Conservation (phyloP, 2,329 filamentous ascomycete species). For the Ascosphaera pollenicola region DNA sequence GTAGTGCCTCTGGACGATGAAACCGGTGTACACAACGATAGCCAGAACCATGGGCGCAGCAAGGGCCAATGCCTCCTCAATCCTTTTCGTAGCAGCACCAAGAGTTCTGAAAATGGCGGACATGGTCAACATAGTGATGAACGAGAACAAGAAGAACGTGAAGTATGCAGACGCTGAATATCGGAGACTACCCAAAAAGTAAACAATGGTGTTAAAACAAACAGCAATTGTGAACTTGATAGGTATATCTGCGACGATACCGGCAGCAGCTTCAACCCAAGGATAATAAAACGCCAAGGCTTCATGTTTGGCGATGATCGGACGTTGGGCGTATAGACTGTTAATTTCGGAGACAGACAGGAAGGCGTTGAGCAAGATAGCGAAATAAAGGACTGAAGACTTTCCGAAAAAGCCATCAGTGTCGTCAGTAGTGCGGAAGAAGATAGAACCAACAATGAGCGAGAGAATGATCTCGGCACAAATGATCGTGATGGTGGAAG, state of each 20-base stretch:
- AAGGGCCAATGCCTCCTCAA: slow-evolving; percentile 40
- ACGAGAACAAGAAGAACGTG: slow-evolving; percentile 40
- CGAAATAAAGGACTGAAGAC: slow-evolving; percentile 65
- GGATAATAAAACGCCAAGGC: slow-evolving; percentile 83
- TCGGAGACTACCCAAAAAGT: slow-evolving; percentile 63
- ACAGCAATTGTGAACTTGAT: slow-evolving; percentile 56
- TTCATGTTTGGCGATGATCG: slow-evolving; percentile 78
- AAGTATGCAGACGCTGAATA: slow-evolving; percentile 30
- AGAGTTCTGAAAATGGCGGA: slow-evolving; percentile 37
- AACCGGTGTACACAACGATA: slow-evolving; percentile 46
- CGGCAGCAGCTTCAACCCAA: slow-evolving; percentile 63
- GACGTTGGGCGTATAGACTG: slow-evolving; percentile 59
- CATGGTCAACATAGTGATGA: slow-evolving; percentile 34
- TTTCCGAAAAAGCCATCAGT: slow-evolving; percentile 56
- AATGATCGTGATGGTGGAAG: slow-evolving; percentile 44
- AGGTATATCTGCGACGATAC: slow-evolving; percentile 69
- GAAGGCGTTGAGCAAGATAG: slow-evolving; percentile 43
- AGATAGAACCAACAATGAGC: slow-evolving; percentile 47
- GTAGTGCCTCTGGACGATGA: slow-evolving; percentile 28
- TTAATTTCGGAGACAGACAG: slow-evolving; percentile 53
- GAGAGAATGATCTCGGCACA: slow-evolving; percentile 50
- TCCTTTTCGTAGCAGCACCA: slow-evolving; percentile 33
- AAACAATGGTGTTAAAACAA: slow-evolving; percentile 58
- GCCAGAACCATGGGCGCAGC: slow-evolving; percentile 30
- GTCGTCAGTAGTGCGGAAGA: slow-evolving; percentile 32